A percentile compares a stretch with the other conserved stretches of the same genome.
phyloP scores from a whole-genome alignment of 805 yeast genomes.

The Nakazawaea populi region DNA sequence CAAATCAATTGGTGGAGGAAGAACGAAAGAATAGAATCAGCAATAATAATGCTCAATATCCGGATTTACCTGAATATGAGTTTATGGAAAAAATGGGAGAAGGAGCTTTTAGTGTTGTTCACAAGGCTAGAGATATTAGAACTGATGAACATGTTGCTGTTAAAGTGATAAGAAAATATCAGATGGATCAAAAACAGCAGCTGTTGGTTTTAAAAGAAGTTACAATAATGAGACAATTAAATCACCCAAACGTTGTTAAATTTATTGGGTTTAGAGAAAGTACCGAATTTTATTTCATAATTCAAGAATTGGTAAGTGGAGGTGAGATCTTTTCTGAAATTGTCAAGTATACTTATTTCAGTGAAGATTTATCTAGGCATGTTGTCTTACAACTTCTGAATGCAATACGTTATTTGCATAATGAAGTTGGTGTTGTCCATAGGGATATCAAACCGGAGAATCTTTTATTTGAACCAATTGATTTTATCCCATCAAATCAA shows the following conservation, averaged over 20 bases:
- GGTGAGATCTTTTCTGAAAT: slow-evolving; percentile 81
- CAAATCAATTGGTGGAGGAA: slow-evolving; percentile 25
- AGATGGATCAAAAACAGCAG: slow-evolving; percentile 44
- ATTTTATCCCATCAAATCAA: slow-evolving; percentile 29
- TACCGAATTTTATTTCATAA: slow-evolving; percentile 48
- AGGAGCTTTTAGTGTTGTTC: slow-evolving; percentile 90
- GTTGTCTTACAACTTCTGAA: slow-evolving; percentile 66
- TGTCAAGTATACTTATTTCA: slow-evolving; percentile 69
- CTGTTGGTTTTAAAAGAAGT: slow-evolving; percentile 65
- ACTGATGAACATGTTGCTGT: slow-evolving; percentile 54
- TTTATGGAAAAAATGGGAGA: slow-evolving; percentile 48
- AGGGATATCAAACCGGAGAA: slow-evolving; percentile 83
- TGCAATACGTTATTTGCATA: slow-evolving; percentile 67
- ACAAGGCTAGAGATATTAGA: slow-evolving; percentile 52
- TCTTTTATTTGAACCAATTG: slow-evolving; percentile 54
- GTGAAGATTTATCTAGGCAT: slow-evolving; percentile 68
- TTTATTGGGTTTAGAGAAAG: slow-evolving; percentile 50
- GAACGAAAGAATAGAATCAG: slow-evolving; percentile 19
- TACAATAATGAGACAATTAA: slow-evolving; percentile 59
- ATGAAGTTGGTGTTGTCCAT: slow-evolving; percentile 67
- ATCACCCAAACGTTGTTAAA: slow-evolving; percentile 56
- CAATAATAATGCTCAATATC: slow-evolving; percentile 15
- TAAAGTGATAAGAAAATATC: slow-evolving; percentile 63
- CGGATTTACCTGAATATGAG: slow-evolving; percentile 19
- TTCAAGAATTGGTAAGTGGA: slow-evolving; percentile 65